These are phyloP conservation scores for Mycosphaerella sp. DNA, from an alignment of 2,329 filamentous ascomycete species.

Conservation along the genomic window DNA sequence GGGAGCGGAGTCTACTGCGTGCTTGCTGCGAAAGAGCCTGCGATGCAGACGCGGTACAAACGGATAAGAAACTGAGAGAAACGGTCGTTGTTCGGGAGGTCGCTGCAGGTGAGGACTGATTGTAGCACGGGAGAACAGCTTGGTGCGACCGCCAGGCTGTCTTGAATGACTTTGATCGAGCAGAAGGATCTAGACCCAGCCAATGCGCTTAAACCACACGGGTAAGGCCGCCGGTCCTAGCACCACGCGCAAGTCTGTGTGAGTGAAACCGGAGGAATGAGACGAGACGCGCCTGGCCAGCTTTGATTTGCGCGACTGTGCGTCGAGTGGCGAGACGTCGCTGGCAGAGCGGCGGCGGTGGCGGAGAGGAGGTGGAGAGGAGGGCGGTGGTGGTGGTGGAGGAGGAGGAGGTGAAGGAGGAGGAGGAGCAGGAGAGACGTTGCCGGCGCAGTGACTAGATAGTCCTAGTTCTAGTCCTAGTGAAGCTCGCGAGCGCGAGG, in stretches of 20 bases:
- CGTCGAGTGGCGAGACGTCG: neutral
- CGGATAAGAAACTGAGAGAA: neutral
- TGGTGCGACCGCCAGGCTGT: neutral
- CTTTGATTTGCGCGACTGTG: neutral
- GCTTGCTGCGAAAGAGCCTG: neutral
- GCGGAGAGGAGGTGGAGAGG: neutral
- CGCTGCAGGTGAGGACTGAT: neutral
- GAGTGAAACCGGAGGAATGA: neutral
- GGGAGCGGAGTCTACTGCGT: neutral
- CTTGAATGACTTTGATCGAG: neutral
- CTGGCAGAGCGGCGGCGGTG: no score
- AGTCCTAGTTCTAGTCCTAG: no score
- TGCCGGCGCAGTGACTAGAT: no score
- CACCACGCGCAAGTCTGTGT: neutral
- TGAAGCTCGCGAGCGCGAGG: no score
- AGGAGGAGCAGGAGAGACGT: no score
- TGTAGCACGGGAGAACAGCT: neutral
- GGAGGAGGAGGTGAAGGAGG: neutral
- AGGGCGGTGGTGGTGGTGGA: neutral
- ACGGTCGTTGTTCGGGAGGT: neutral
- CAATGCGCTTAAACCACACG: neutral
- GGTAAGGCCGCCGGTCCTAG: neutral
- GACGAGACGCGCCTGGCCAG: neutral
- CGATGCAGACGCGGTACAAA: neutral
- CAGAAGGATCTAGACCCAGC: neutral